These are phyloP conservation scores for Selenicereus undatus DNA, from an alignment of 148 eudicot species.

Conservation along the genomic window DNA sequence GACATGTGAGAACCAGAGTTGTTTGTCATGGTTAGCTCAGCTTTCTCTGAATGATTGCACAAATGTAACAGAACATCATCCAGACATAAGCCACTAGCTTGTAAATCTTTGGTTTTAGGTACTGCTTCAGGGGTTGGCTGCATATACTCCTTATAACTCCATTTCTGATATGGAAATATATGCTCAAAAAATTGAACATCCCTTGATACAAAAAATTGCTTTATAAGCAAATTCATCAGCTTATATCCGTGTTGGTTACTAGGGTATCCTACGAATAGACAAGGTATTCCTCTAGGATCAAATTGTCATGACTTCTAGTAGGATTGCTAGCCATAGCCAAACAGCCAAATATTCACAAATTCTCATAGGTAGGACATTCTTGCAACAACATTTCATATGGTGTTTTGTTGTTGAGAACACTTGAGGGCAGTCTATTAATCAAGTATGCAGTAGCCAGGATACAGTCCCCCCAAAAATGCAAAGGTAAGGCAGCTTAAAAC, in stretches of 20 bases:
- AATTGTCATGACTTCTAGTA: not conserved
- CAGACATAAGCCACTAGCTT: too few species aligned
- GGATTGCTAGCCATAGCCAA: not conserved
- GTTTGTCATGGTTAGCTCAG: too few species aligned
- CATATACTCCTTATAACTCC: too few species aligned
- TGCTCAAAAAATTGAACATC: not conserved
- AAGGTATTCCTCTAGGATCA: not conserved
- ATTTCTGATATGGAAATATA: too few species aligned
- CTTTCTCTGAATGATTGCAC: too few species aligned
- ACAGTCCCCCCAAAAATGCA: slow-evolving; percentile 10
- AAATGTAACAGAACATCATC: too few species aligned
- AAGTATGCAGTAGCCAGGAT: not conserved
- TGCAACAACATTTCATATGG: not conserved
- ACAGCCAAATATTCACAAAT: not conserved
- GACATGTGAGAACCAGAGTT: too few species aligned
- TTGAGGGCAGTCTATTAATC: not conserved
- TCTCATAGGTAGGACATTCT: not conserved
- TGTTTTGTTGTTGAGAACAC: not conserved
- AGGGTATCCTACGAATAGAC: too few species aligned
- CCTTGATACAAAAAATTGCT: not conserved
- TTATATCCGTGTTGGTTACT: too few species aligned
- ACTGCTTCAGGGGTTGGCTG: too few species aligned
- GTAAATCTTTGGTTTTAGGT: too few species aligned
- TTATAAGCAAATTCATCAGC: not conserved
- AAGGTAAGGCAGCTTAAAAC: slow-evolving; percentile 1